Percentiles rank a stretch among this genome's conserved stretches.
Evolutionary conservation across 2,329 filamentous ascomycete genomes (phyloP).

Genomic region (Incumbomyces lentus): DNA sequence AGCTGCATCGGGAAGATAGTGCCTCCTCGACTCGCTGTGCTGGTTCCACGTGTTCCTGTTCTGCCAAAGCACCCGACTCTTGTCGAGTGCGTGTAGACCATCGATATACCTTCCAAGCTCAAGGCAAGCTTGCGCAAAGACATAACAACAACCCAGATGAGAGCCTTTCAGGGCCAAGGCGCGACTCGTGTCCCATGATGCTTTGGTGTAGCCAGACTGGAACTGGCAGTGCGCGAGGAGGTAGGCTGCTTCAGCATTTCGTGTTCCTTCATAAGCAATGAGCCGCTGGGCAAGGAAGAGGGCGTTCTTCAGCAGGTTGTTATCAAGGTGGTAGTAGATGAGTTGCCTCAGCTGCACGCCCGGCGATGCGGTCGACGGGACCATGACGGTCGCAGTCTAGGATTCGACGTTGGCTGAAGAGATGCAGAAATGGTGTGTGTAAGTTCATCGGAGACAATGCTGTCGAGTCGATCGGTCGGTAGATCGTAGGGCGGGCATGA

Average conservation of each 20-base stretch:
- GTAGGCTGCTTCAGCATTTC: slow-evolving; percentile 69
- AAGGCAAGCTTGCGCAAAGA: slow-evolving; percentile 83
- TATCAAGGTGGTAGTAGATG: slow-evolving; percentile 72
- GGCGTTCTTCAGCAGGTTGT: slow-evolving; percentile 77
- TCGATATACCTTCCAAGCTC: slow-evolving; percentile 68
- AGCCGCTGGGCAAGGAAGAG: slow-evolving; percentile 87
- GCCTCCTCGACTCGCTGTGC: slow-evolving; percentile 65
- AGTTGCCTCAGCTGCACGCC: slow-evolving; percentile 53
- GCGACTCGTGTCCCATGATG: slow-evolving; percentile 75
- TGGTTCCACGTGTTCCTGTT: slow-evolving; percentile 68
- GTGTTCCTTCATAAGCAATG: slow-evolving; percentile 65
- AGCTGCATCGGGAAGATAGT: slow-evolving; percentile 70
- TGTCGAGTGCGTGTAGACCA: slow-evolving; percentile 75
- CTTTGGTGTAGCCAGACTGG: slow-evolving; percentile 69
- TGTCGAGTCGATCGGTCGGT: background rate
- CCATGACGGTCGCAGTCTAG: slow-evolving; percentile 33
- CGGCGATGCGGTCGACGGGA: slow-evolving; percentile 41
- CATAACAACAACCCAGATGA: slow-evolving; percentile 78
- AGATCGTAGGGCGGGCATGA: background rate
- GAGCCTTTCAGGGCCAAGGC: slow-evolving; percentile 57
- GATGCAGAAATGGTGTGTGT: background rate
- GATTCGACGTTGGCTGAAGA: background rate
- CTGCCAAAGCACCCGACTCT: slow-evolving; percentile 64
- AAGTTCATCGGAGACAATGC: slow-evolving; percentile 2
- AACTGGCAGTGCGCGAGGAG: slow-evolving; percentile 77